These are phyloP conservation scores for Prunus mongolica DNA, from an alignment of 306 rosid species.

Conservation along the genomic window DNA sequence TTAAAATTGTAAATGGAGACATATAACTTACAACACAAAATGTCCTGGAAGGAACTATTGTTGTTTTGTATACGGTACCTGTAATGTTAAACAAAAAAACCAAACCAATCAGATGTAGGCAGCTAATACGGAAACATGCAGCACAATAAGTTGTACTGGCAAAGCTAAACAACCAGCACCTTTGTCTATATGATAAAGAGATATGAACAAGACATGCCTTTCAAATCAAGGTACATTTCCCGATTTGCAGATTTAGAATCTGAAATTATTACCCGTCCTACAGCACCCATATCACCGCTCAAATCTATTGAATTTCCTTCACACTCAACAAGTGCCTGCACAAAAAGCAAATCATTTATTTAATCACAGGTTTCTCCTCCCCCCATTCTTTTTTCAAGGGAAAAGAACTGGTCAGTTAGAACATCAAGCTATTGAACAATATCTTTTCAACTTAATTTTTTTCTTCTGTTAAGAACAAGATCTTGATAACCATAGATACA, in stretches of 20 bases:
- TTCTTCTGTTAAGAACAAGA: not conserved
- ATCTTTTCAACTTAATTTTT: not conserved
- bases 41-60: slow-evolving; percentile 87
- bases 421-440: not conserved
- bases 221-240: slow-evolving; percentile 78
- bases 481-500: not conserved
- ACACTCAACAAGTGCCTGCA: slow-evolving; percentile 89
- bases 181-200: not conserved
- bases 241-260: slow-evolving; percentile 54
- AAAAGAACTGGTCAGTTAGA: not conserved
- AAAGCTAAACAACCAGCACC: slow-evolving; percentile 3
- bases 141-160: slow-evolving; percentile 2
- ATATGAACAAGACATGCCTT: slow-evolving; percentile 42
- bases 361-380: slow-evolving; percentile 11
- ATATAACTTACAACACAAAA: slow-evolving; percentile 74
- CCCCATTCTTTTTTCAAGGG: not conserved
- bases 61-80: slow-evolving; percentile 89
- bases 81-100: slow-evolving; percentile 35
- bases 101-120: slow-evolving; percentile 31
- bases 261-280: slow-evolving; percentile 74
- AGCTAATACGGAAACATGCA: not conserved
- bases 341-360: slow-evolving; percentile 18
- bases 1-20: slow-evolving; percentile 30
- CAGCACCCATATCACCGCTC: slow-evolving; percentile 91
- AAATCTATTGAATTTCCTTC: slow-evolving; percentile 92